Evolutionary conservation across 805 yeast species (phyloP).

Genomic region (Candida lessepsii): DNA sequence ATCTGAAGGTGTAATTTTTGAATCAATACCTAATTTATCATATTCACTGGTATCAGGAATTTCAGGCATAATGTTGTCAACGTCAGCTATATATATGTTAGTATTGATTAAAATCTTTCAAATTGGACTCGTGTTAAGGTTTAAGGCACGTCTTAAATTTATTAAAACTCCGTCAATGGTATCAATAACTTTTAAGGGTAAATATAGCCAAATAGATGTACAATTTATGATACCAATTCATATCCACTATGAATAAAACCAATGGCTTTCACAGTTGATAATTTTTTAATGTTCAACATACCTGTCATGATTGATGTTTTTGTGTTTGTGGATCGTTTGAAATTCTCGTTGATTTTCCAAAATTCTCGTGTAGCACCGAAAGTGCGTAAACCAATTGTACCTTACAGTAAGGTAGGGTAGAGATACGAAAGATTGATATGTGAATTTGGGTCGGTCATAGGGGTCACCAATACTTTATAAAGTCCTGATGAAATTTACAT

Average conservation of each 20-base stretch:
- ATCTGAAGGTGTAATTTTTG: constrained; percentile 20
- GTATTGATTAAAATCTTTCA: neutral
- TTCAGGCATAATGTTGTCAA: constrained; percentile 19
- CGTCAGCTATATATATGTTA: constrained; percentile 15
- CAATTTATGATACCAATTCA: too few relatives aligned
- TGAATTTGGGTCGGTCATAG: too few relatives aligned
- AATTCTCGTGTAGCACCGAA: constrained; percentile 5
- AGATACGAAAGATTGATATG: too few relatives aligned
- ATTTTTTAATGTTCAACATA: too few relatives aligned
- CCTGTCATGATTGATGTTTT: constrained; percentile 14
- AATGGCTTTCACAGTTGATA: too few relatives aligned
- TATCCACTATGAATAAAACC: too few relatives aligned
- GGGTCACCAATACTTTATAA: too few relatives aligned
- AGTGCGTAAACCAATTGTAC: constrained; percentile 1
- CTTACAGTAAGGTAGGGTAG: neutral
- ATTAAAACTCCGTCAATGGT: too few relatives aligned
- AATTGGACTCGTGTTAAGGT: neutral
- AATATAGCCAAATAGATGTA: too few relatives aligned
- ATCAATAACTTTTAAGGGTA: too few relatives aligned
- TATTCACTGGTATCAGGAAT: constrained; percentile 16
- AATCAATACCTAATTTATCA: constrained; percentile 8
- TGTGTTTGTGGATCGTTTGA: constrained; percentile 7
- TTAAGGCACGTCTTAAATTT: neutral
- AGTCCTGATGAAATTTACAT: too few relatives aligned
- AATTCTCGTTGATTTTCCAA: constrained; percentile 7